Base-by-base conservation (phyloP, 139 green algal genomes). In the Micractinium conductrix region DNA sequence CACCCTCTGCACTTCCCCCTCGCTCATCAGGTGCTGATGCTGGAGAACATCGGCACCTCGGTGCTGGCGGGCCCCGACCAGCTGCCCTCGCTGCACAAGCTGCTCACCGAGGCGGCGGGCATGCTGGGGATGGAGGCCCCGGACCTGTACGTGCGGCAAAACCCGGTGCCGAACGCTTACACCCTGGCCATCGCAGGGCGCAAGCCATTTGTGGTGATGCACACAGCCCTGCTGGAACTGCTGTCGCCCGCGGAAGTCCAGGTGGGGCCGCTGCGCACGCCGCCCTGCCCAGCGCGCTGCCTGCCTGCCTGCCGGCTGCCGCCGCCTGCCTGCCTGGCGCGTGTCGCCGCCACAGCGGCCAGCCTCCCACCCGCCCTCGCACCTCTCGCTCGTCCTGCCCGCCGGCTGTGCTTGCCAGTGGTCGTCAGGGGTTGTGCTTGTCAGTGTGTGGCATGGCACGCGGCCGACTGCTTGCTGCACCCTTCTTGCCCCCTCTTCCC, bases 221-320 rank as follows among this genome's bases (percentile, higher is more conserved):
- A 99, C 92, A 99, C 97, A 7, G 86, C 94, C 30, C 90, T 99
- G 76, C 88, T 99, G 76, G 97, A 99, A 84, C 89, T 99, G 81
- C 92, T 99, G 28, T 94, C 93, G 26, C 89, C 89, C 4, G 82
- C 83, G 26, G 97, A 99, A 86, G 88, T 99, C 35, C 95, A 98
- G 75, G 75, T 71, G 35, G 1, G 75, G n/a, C n/a, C n/a, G n/a
- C n/a, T n/a, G n/a, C 37, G 28, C 16, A n/a, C 43, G 68, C 12
- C n/a, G 6, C 10, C 19, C 67, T 73, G 67, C n/a, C n/a, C n/a
- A 24, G 67, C 9, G 16, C 17, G 26, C n/a, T n/a, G 17, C 58
- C 58, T 67, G 58, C 58, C 48, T 69, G 60, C 65, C 14, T 43
- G 63, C 63, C 42, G 63, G 2, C 21, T 69, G 48, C 48, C 14